phyloP scores from a whole-genome alignment of 495 filamentous ascomycete genomes.

The Hyphodiscus hymeniophilus region DNA sequence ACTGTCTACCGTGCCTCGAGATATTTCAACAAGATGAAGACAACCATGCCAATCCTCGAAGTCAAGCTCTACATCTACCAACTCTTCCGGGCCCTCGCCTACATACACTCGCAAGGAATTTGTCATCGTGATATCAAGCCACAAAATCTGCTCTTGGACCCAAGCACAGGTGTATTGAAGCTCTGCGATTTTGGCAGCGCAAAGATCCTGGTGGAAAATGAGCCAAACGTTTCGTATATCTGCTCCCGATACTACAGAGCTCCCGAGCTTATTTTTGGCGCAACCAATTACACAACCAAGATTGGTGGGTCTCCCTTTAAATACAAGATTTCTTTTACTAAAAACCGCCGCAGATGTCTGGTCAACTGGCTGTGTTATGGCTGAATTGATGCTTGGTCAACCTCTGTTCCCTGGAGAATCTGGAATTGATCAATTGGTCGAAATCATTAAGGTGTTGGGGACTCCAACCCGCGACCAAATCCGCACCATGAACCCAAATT shows the following conservation, averaged over 20 bases:
- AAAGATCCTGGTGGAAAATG: slow-evolving; percentile 97
- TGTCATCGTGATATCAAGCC: slow-evolving; percentile 99
- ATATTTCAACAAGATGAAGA: slow-evolving; percentile 99
- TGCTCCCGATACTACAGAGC: slow-evolving; percentile 98
- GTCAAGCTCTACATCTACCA: slow-evolving; percentile 99
- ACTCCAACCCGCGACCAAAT: slow-evolving; percentile 98
- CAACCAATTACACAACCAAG: slow-evolving; percentile 99
- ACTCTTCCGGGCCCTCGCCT: slow-evolving; percentile 94
- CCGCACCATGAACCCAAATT: slow-evolving; percentile 99
- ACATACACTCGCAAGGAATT: slow-evolving; percentile 99
- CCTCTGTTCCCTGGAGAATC: slow-evolving; percentile 98
- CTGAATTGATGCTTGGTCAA: slow-evolving; percentile 97
- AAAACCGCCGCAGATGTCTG: slow-evolving; percentile 66
- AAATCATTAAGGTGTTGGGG: slow-evolving; percentile 98
- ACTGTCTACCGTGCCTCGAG: slow-evolving; percentile 97
- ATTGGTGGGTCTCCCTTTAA: slow-evolving; percentile 62
- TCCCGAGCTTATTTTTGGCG: slow-evolving; percentile 96
- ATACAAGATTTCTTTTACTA: background rate
- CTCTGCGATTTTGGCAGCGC: slow-evolving; percentile 98
- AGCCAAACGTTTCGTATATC: slow-evolving; percentile 99
- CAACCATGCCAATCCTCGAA: slow-evolving; percentile 97
- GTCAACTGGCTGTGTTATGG: slow-evolving; percentile 99
- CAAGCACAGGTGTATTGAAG: slow-evolving; percentile 83
- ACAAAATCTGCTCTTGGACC: slow-evolving; percentile 92
- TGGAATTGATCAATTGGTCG: slow-evolving; percentile 95